Conservation (phyloP, 2,329 filamentous ascomycete genomes). For the Botrytis sinoallii region DNA sequence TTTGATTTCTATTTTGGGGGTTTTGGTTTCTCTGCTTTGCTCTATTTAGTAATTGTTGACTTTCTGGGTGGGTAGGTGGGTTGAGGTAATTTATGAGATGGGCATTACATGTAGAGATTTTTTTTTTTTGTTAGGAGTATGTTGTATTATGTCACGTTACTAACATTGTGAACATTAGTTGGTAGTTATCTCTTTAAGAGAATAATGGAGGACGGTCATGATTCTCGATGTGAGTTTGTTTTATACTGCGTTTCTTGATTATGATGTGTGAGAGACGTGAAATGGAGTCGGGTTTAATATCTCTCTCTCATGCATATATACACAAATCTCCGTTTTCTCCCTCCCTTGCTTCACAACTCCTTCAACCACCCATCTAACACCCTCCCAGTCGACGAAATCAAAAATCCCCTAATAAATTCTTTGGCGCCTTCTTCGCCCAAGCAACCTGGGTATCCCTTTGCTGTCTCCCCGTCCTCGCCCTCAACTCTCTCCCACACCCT, state of each 20-base stretch:
- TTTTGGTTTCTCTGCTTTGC: no score
- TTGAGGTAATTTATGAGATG: not conserved
- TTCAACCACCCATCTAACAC: not conserved
- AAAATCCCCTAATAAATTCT: slow-evolving; percentile 51
- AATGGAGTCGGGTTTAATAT: no score
- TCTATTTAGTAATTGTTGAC: not conserved
- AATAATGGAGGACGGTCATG: not conserved
- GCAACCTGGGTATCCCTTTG: slow-evolving; percentile 67
- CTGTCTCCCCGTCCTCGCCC: slow-evolving; percentile 59
- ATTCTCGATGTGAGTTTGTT: slow-evolving; percentile 7
- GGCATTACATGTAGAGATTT: not conserved
- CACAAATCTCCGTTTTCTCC: no score
- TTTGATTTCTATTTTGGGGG: not conserved
- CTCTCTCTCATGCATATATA: no score
- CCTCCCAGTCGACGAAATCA: slow-evolving; percentile 48
- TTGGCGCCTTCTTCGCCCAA: slow-evolving; percentile 56
- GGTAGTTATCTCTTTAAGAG: slow-evolving; percentile 2
- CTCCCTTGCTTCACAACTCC: not conserved
- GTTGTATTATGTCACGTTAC: not conserved
- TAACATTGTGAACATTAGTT: not conserved
- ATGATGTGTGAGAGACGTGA: not conserved
- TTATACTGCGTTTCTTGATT: not conserved
- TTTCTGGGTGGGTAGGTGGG: not conserved
- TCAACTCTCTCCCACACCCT: slow-evolving; percentile 58
- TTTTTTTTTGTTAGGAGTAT: not conserved